These are phyloP conservation scores for Penicillium ucsense DNA, from an alignment of 495 filamentous ascomycete genomes.

Conservation along the genomic window DNA sequence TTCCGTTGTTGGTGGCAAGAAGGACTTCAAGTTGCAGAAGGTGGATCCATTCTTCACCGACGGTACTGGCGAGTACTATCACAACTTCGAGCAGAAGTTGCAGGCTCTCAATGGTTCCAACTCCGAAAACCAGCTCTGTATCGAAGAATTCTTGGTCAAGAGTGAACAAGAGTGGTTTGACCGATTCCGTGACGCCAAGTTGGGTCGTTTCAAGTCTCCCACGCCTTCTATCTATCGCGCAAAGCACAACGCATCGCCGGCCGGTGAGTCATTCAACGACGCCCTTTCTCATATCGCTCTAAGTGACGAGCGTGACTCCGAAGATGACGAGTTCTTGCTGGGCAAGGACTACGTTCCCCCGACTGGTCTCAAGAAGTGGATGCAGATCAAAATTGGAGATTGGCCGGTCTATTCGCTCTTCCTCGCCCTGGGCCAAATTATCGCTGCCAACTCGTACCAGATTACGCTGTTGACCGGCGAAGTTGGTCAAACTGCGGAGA, in stretches of 20 bases:
- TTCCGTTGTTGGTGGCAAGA: slow-evolving; percentile 49
- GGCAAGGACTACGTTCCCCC: slow-evolving; percentile 58
- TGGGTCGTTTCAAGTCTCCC: slow-evolving; percentile 37
- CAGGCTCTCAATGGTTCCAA: slow-evolving; percentile 46
- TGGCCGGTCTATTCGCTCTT: slow-evolving; percentile 71
- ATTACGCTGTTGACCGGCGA: slow-evolving; percentile 59
- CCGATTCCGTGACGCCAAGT: slow-evolving; percentile 48
- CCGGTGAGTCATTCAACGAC: slow-evolving; percentile 24
- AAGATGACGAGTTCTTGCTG: slow-evolving; percentile 49
- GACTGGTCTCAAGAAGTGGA: slow-evolving; percentile 48
- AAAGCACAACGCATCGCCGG: slow-evolving; percentile 24
- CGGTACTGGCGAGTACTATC: slow-evolving; percentile 50
- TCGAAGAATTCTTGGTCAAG: slow-evolving; percentile 56
- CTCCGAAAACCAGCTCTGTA: slow-evolving; percentile 51
- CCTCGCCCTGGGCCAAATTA: slow-evolving; percentile 54
- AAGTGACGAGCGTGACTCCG: slow-evolving; percentile 14
- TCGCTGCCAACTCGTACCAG: slow-evolving; percentile 64
- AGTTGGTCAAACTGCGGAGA: slow-evolving; percentile 49
- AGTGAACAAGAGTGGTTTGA: slow-evolving; percentile 63
- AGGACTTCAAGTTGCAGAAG: slow-evolving; percentile 57
- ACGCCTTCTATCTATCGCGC: slow-evolving; percentile 33
- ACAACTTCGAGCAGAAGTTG: slow-evolving; percentile 48
- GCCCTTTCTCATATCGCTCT: slow-evolving; percentile 19
- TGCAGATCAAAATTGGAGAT: slow-evolving; percentile 41
- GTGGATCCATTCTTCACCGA: slow-evolving; percentile 66